Conservation (phyloP, 2,329 filamentous ascomycete genomes). For the Thermothelomyces thermophilus region DNA sequence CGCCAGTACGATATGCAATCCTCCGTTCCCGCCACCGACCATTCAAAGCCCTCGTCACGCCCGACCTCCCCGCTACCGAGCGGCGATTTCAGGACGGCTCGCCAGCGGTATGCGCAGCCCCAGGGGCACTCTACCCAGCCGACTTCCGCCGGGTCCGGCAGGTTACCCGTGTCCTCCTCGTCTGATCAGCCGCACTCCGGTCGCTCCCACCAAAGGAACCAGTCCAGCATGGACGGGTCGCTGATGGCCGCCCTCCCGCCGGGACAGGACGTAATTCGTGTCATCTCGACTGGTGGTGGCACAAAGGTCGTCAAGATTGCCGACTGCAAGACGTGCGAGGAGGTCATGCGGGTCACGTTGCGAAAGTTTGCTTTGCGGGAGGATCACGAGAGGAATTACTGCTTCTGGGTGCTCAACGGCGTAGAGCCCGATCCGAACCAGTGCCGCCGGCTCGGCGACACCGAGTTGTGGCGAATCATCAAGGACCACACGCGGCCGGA, state of each 20-base stretch:
- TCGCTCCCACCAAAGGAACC: constrained; percentile 68
- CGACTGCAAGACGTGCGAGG: constrained; percentile 83
- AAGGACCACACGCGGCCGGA: constrained; percentile 80
- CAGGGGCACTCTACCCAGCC: constrained; percentile 25
- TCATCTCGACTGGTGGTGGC: constrained; percentile 85
- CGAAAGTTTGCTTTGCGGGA: constrained; percentile 84
- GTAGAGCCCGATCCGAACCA: constrained; percentile 74
- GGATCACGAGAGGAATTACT: constrained; percentile 89
- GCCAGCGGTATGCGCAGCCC: constrained; percentile 51
- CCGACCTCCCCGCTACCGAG: constrained; percentile 61
- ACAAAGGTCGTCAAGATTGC: constrained; percentile 93
- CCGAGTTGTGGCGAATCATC: constrained; percentile 84
- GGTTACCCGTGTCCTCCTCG: constrained; percentile 56
- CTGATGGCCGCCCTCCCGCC: constrained; percentile 79
- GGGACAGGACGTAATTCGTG: constrained; percentile 82
- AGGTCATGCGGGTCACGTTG: constrained; percentile 84
- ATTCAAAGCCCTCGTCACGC: constrained; percentile 54
- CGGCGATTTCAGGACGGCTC: constrained; percentile 48
- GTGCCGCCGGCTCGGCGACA: constrained; percentile 76
- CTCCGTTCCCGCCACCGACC: constrained; percentile 31
- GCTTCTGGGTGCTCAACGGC: constrained; percentile 88
- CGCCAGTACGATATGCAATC: constrained; percentile 48
- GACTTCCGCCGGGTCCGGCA: constrained; percentile 37
- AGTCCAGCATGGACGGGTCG: constrained; percentile 77
- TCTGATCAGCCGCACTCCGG: constrained; percentile 55